Conservation (phyloP, 2,329 filamentous ascomycete genomes). For the Arthroderma sp. region DNA sequence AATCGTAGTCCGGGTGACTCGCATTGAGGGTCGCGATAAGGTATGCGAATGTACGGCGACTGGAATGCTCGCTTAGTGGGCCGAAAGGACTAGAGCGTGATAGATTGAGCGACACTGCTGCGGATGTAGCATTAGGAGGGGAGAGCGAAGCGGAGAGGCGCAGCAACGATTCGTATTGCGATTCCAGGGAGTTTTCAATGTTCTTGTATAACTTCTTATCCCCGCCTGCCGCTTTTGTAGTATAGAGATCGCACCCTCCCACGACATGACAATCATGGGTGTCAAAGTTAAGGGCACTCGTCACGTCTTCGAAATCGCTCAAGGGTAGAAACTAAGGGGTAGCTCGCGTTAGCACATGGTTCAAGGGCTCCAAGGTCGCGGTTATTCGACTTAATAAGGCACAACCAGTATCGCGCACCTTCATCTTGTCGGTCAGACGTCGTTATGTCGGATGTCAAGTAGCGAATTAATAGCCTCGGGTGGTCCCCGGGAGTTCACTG, state of each 20-base stretch:
- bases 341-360: neutral
- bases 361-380: neutral
- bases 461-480: too few relatives aligned
- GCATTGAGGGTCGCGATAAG: slow-evolving; percentile 93
- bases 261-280: slow-evolving; percentile 85
- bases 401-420: neutral
- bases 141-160: slow-evolving; percentile 78
- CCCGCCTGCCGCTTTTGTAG: slow-evolving; percentile 84
- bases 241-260: slow-evolving; percentile 92
- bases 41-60: slow-evolving; percentile 86
- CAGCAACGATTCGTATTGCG: slow-evolving; percentile 77
- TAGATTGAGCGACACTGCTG: slow-evolving; percentile 55
- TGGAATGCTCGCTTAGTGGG: slow-evolving; percentile 72
- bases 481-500: too few relatives aligned
- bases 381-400: neutral
- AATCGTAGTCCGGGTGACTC: slow-evolving; percentile 92
- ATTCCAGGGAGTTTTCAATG: slow-evolving; percentile 82
- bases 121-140: slow-evolving; percentile 61
- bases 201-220: slow-evolving; percentile 97
- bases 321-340: slow-evolving; percentile 75
- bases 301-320: slow-evolving; percentile 80
- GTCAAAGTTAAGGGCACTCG: slow-evolving; percentile 87
- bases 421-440: neutral
- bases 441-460: neutral
- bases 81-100: slow-evolving; percentile 86